A percentile compares a stretch with the other conserved stretches of the same genome.
Evolutionary conservation across 2,329 filamentous ascomycete genomes (phyloP).

Genomic region (Leptographium lundbergii): DNA sequence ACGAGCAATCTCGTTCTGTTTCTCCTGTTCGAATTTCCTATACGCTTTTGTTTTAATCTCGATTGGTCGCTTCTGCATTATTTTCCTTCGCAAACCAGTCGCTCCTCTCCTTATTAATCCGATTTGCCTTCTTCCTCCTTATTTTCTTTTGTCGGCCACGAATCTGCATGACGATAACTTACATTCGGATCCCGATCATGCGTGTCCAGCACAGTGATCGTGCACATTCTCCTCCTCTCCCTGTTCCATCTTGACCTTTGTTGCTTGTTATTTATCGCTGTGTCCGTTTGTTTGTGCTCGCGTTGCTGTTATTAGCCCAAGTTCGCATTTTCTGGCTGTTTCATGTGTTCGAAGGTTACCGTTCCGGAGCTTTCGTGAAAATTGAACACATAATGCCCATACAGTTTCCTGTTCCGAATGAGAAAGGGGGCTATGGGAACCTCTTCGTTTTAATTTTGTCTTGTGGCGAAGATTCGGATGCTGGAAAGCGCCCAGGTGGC

Average conservation of each 20-base stretch:
- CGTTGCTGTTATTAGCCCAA: not conserved
- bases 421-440: not conserved
- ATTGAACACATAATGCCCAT: not conserved
- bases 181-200: conserved; percentile 39
- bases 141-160: conserved; percentile 30
- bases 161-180: conserved; percentile 45
- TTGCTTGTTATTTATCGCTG: not conserved
- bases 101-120: conserved; percentile 1
- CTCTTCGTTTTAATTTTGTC: not conserved
- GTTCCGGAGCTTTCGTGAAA: not conserved
- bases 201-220: conserved; percentile 49
- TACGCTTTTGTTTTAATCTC: not conserved
- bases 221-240: conserved; percentile 17
- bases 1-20: not conserved
- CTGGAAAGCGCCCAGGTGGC: conserved; percentile 1
- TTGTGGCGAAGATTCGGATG: not conserved
- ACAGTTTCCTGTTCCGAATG: not conserved
- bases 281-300: not conserved
- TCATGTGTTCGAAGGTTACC: no score
- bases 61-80: not conserved
- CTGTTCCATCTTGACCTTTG: not conserved
- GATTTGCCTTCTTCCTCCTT: conserved; percentile 20
- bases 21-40: not conserved
- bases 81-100: not conserved
- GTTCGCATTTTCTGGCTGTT: not conserved